phyloP scores from a whole-genome alignment of 805 yeast species.

The Groenewaldozyma salmanticensis region DNA sequence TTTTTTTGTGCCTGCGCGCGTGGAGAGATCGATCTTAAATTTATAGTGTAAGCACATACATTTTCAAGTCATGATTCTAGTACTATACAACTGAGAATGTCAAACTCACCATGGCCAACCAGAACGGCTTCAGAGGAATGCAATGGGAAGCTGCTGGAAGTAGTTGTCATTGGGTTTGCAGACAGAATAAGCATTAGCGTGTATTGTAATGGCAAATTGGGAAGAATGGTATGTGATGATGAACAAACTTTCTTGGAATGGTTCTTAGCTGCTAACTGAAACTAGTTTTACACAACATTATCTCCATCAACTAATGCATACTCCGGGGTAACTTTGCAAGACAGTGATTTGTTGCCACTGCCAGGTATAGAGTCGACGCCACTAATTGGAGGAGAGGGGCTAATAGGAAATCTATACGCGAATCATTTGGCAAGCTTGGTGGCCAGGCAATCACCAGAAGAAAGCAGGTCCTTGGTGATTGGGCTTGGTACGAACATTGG shows the following conservation, averaged over 20 bases:
- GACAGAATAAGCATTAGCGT: conserved; percentile 26
- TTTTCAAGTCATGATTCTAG: background rate
- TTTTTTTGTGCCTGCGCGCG: background rate
- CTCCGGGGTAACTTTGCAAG: background rate
- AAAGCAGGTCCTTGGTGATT: conserved; percentile 22
- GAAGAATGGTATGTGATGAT: conserved; percentile 2
- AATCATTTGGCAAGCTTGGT: conserved; percentile 24
- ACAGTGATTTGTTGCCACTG: conserved; percentile 14
- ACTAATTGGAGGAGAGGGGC: conserved; percentile 19
- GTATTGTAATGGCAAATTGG: conserved; percentile 18
- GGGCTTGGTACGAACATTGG: conserved; percentile 24
- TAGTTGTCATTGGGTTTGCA: conserved; percentile 20
- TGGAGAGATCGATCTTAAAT: background rate
- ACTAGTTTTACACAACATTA: too few relatives aligned
- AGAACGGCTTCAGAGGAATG: conserved; percentile 10
- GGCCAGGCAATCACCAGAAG: conserved; percentile 24
- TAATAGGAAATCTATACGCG: conserved; percentile 23
- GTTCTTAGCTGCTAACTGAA: too few relatives aligned
- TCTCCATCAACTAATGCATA: too few relatives aligned
- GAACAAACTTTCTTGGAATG: too few relatives aligned
- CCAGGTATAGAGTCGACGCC: conserved; percentile 19
- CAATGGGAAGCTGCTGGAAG: conserved; percentile 20
- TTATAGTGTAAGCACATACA: background rate
- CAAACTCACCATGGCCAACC: too few relatives aligned
- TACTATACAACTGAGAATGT: background rate